Evolutionary conservation across 2,329 filamentous ascomycete genomes (phyloP).

Genomic region (Graphiopsis chlorocephala): DNA sequence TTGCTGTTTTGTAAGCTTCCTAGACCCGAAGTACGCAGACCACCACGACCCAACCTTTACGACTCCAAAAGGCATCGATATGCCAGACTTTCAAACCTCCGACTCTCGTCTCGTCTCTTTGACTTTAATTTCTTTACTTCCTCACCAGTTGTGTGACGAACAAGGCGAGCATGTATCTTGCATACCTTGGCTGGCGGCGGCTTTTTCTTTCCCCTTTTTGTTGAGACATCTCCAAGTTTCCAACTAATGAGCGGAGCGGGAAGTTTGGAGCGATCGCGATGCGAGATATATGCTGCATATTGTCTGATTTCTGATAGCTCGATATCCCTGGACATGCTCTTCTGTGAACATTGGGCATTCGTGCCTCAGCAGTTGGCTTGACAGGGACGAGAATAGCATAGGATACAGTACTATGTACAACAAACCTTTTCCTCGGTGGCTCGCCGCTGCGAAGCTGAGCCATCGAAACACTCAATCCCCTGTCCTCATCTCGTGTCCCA

Average conservation of each 20-base stretch:
- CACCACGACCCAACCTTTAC: not conserved
- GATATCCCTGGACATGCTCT: not conserved
- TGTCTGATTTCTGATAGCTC: not conserved
- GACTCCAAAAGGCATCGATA: not conserved
- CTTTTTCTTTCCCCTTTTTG: conserved; percentile 3
- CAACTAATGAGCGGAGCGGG: conserved; percentile 12
- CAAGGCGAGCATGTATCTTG: not conserved
- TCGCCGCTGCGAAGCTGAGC: conserved; percentile 3
- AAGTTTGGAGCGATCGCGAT: not conserved
- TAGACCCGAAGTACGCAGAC: not conserved
- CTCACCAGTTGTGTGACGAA: not conserved
- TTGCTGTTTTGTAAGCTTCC: conserved; percentile 31
- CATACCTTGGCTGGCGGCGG: conserved; percentile 10
- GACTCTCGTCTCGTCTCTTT: conserved; percentile 5
- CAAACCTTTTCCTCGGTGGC: not conserved
- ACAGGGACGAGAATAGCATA: conserved; percentile 7
- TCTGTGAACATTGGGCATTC: not conserved
- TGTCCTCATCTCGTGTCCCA: not conserved
- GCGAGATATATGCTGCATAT: conserved; percentile 10
- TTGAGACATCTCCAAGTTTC: conserved; percentile 5
- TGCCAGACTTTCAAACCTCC: not conserved
- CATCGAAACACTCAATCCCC: not conserved
- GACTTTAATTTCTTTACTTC: conserved; percentile 1
- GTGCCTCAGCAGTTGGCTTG: not conserved
- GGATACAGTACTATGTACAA: conserved; percentile 17